Evolutionary conservation across 176 grass and related monocot genomes (phyloP), one percentile per base, ranked within the genome.

Genomic region (Avena insularis): DNA sequence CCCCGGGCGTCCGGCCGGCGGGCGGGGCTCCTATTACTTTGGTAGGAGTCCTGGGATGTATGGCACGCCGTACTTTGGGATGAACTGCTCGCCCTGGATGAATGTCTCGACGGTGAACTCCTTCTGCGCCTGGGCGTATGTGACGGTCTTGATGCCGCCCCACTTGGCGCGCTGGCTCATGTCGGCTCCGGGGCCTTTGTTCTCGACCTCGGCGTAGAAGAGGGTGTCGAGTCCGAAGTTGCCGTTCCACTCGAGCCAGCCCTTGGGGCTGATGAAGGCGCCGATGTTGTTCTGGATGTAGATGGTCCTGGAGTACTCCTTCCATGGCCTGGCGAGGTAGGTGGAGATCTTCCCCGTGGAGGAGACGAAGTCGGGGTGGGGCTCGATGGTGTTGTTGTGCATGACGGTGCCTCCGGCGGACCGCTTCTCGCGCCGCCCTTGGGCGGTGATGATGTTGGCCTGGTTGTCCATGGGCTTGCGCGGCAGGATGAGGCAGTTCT

Each of bases 311-410:
- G 96, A 98, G 86, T 87, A 98, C 38, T 91, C 87, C 90, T 93
- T 98, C 96, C 96, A 98, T 0, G 96, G 96, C 8, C 96, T 71
- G 2, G 93, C 93, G 8, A 98, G 92, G 93, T 96, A 98, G 4
- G 86, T 92, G 16, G 21, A 20, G 43, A 92, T 85, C 86, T 71
- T 91, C 8, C 56, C 77, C 21, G 40, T 43, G 40, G 40, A 43
- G 40, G 5, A 6, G 40, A 43, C 40, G 55, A 91, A 90, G 25
- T 86, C 65, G 7, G 86, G 64, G 82, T 98, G 93, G 7, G 96
- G 70, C 46, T 80, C 85, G 27, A 96, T 79, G 15, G 93, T 98
- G 93, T 92, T 94, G 88, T 96, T 98, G 69, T 94, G 92, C 76
- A 98, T 56, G 11, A 96, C 27, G 59, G 86, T 90, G 58, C 80